These are phyloP conservation scores for Naganishia randhawae DNA, from an alignment of 768 basidiomycete species.

Conservation along the genomic window DNA sequence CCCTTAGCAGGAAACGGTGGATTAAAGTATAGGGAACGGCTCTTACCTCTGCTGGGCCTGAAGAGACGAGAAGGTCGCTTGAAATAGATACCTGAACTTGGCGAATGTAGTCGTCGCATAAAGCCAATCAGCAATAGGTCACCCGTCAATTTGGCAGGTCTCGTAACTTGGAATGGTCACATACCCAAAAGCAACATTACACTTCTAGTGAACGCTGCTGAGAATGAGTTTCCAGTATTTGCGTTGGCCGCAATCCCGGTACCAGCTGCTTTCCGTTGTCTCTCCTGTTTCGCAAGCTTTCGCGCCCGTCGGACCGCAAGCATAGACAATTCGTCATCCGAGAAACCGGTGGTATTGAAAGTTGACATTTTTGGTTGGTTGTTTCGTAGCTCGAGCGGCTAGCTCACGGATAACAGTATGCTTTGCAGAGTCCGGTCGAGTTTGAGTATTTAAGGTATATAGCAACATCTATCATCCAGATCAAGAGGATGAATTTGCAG, in stretches of 20 bases:
- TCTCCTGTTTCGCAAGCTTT: background rate
- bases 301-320: conserved; percentile 19
- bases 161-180: conserved; percentile 5
- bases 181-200: conserved; percentile 42
- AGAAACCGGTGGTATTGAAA: conserved; percentile 13
- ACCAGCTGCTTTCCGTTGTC: background rate
- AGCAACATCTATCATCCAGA: background rate
- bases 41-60: conserved; percentile 41
- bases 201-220: conserved; percentile 45
- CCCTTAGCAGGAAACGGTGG: background rate
- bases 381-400: no score
- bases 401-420: no score
- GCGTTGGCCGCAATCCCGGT: conserved; percentile 10
- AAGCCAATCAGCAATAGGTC: background rate
- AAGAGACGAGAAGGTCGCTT: conserved; percentile 47
- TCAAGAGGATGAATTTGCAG: no score
- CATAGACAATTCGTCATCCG: conserved; percentile 17
- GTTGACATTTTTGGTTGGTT: background rate
- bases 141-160: no score
- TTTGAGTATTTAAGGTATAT: background rate
- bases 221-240: conserved; percentile 36
- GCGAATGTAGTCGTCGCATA: background rate
- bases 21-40: background rate
- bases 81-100: conserved; percentile 42
- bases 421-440: background rate